phyloP scores from a whole-genome alignment of 2,329 filamentous ascomycete species.

The Ophiostoma pallidulum region DNA sequence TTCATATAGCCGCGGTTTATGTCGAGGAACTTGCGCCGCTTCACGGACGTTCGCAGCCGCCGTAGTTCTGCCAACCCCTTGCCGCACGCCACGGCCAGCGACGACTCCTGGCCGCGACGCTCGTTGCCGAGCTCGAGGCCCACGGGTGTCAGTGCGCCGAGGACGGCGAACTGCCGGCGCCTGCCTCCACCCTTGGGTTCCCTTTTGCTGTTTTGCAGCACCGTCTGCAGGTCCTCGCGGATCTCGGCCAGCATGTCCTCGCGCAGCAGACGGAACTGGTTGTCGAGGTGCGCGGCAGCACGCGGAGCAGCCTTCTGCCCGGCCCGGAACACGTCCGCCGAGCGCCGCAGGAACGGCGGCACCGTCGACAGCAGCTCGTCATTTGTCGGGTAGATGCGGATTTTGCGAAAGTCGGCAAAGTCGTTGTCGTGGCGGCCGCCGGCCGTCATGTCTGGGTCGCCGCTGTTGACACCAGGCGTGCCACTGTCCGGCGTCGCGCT shows the following conservation, averaged over 20 bases:
- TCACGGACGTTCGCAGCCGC: slow-evolving; percentile 15
- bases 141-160: slow-evolving; percentile 31
- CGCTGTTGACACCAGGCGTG: too few species aligned
- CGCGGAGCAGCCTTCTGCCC: slow-evolving; percentile 29
- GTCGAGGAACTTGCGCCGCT: slow-evolving; percentile 35
- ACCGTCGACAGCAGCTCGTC: slow-evolving; percentile 51
- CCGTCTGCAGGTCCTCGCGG: slow-evolving; percentile 47
- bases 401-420: slow-evolving; percentile 47
- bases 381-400: slow-evolving; percentile 55
- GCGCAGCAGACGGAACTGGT: slow-evolving; percentile 60
- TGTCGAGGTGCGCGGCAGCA: slow-evolving; percentile 49
- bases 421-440: slow-evolving; percentile 71
- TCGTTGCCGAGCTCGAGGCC: slow-evolving; percentile 28
- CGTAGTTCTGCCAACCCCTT: slow-evolving; percentile 36
- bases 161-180: slow-evolving; percentile 26
- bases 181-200: too few species aligned
- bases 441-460: slow-evolving; percentile 24
- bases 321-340: slow-evolving; percentile 37
- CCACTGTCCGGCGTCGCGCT: not conserved
- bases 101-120: slow-evolving; percentile 23
- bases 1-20: slow-evolving; percentile 43
- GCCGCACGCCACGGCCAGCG: slow-evolving; percentile 32
- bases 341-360: slow-evolving; percentile 44
- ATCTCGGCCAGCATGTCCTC: slow-evolving; percentile 64
- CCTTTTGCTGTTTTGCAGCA: slow-evolving; percentile 39